Base-by-base conservation (phyloP, 1,284 basidiomycete species). In the Heliocybe sulcata region DNA sequence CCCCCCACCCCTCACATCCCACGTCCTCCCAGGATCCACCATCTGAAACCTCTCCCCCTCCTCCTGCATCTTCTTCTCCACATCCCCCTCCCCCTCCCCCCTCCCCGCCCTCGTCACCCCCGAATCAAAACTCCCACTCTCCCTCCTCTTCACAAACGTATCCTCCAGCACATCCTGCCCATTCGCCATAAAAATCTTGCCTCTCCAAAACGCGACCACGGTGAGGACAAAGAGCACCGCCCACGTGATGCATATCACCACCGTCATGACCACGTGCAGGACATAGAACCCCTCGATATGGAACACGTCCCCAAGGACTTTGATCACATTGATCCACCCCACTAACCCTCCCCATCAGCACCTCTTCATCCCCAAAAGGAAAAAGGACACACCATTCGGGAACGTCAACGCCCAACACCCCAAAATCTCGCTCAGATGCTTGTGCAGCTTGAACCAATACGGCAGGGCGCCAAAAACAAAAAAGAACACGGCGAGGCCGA, bases 361-460 rank as follows among this genome's bases (percentile, higher is more conserved):
- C 19, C 25, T 14, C 11, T 22, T 19, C 12, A 12, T 11, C 26
- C 35, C 19, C 45, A 19, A 14, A 22, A 16, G 47, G 16, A 52
- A 48, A 29, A 29, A 19, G 10, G 33, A 53, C 67, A 3, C 58
- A 73, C 73, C 73, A 58, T 77, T 77, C 1, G 76, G 76, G 65
- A 78, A 77, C 3, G 75, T 77, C 58, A 78, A 58, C 6, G 75
- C 74, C 75, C 76, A 77, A 73, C 75, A 77, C 54, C 76, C 75
- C n/a, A 79, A 69, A 54, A 78, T 79, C 56, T 78, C 75, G 55
- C 67, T 63, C 47, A 78, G 66, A 52, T 73, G 65, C 64, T 75
- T 77, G 65, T 77, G 72, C 22, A 77, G 54, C 62, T 77, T 79
- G 69, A 75, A 77, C 73, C 74, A 77, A 58, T 75, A 77, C 20